Conservation (phyloP, 352 stramenopile species). For the Thraustochytrium sp. region DNA sequence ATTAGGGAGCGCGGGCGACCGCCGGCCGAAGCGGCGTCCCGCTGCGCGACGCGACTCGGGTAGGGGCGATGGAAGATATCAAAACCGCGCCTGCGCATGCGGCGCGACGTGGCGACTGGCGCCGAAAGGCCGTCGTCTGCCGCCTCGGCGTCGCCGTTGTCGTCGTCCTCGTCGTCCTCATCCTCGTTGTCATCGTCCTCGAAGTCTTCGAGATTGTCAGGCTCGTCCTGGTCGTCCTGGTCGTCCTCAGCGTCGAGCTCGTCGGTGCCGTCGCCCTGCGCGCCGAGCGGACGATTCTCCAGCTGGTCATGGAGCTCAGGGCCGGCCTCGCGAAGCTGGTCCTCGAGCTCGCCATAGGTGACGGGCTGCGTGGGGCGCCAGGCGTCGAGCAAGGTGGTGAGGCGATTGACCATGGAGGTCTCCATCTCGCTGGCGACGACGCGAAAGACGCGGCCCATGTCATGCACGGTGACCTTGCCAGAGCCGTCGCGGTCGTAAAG, state of each 20-base stretch:
- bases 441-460: not conserved
- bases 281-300: not conserved
- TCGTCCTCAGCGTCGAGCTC: not conserved
- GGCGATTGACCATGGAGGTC: not conserved
- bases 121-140: no score
- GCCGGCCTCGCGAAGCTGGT: not conserved
- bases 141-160: not conserved
- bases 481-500: constrained; percentile 29
- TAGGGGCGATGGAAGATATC: not conserved
- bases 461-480: constrained; percentile 19
- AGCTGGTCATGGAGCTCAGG: not conserved
- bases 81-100: no score
- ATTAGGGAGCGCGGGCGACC: no score
- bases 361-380: not conserved
- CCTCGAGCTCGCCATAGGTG: not conserved
- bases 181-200: not conserved
- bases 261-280: not conserved
- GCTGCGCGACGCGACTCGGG: not conserved
- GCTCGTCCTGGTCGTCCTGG: not conserved
- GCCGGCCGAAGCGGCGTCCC: not conserved
- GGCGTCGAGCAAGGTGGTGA: not conserved
- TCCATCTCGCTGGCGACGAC: constrained; percentile 30
- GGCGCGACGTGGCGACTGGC: no score
- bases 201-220: not conserved
- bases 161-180: not conserved